A percentile compares a stretch with the other conserved stretches of the same genome.
Evolutionary conservation across 495 filamentous ascomycete genomes (phyloP).

Genomic region (Hypoxylon cercidicola): DNA sequence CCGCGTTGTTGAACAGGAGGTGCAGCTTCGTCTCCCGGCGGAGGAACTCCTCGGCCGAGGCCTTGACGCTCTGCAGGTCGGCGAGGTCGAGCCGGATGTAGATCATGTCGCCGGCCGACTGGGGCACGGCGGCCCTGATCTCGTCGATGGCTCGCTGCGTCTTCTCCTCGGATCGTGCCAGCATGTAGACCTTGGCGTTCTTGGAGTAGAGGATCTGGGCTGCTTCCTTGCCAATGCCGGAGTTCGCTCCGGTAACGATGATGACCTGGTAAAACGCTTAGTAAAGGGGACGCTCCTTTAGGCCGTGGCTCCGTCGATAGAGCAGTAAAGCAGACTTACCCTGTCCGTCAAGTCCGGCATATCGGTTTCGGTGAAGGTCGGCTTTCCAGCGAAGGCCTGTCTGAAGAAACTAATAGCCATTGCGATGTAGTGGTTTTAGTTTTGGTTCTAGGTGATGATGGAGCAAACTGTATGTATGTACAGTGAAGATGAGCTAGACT

Average conservation of each 20-base stretch:
- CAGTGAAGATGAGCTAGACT: too few relatives aligned
- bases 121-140: conserved; percentile 39
- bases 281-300: neutral
- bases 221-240: conserved; percentile 59
- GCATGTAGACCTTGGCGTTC: conserved; percentile 63
- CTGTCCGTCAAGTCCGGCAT: conserved; percentile 43
- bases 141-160: conserved; percentile 42
- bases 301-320: neutral
- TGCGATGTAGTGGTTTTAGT: neutral
- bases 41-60: conserved; percentile 37
- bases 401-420: conserved; percentile 20
- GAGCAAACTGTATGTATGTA: too few relatives aligned
- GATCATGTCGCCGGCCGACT: conserved; percentile 35
- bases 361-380: conserved; percentile 46
- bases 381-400: conserved; percentile 39
- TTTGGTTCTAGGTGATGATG: too few relatives aligned
- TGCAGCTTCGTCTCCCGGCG: conserved; percentile 38
- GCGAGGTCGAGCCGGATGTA: conserved; percentile 46
- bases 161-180: conserved; percentile 55
- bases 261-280: conserved; percentile 38
- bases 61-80: conserved; percentile 43
- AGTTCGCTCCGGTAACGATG: conserved; percentile 62
- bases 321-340: conserved; percentile 11
- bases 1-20: conserved; percentile 50
- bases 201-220: conserved; percentile 55